Conservation (phyloP, 345 rosid species). For the Salix brachista region DNA sequence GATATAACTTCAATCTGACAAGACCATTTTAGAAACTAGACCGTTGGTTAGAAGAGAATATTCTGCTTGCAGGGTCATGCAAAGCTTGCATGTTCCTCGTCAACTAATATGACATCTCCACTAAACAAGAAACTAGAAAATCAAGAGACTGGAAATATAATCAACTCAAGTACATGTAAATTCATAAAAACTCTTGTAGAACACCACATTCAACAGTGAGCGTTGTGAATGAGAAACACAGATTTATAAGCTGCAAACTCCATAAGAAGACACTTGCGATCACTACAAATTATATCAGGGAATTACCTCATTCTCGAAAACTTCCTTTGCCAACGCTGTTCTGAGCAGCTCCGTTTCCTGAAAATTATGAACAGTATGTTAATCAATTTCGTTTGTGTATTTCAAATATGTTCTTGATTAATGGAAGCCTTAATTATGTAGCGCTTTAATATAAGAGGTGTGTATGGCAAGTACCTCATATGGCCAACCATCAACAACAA, state of each 20-base stretch:
- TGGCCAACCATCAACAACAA: conserved; percentile 99
- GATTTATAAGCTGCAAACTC: not conserved
- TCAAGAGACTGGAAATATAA: not conserved
- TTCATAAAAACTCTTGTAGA: not conserved
- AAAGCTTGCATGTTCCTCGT: not conserved
- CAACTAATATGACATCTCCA: not conserved
- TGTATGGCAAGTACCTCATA: conserved; percentile 57
- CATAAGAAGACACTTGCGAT: not conserved
- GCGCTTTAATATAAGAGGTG: not conserved
- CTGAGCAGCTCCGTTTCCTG: conserved; percentile 83
- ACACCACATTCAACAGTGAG: not conserved
- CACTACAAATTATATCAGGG: not conserved
- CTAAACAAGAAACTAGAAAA: not conserved
- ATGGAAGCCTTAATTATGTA: not conserved
- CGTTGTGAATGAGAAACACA: not conserved
- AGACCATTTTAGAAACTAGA: not conserved
- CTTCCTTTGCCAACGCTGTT: conserved; percentile 67
- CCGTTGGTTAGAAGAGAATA: not conserved
- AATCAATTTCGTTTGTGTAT: conserved; percentile 10
- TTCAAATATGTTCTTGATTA: conserved; percentile 5
- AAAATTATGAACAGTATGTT: conserved; percentile 23
- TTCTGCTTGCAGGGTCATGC: not conserved
- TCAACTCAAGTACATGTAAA: not conserved
- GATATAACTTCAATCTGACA: not conserved
- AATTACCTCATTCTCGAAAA: conserved; percentile 68